Conservation (phyloP, 306 rosid species). For the Rosa chinensis region DNA sequence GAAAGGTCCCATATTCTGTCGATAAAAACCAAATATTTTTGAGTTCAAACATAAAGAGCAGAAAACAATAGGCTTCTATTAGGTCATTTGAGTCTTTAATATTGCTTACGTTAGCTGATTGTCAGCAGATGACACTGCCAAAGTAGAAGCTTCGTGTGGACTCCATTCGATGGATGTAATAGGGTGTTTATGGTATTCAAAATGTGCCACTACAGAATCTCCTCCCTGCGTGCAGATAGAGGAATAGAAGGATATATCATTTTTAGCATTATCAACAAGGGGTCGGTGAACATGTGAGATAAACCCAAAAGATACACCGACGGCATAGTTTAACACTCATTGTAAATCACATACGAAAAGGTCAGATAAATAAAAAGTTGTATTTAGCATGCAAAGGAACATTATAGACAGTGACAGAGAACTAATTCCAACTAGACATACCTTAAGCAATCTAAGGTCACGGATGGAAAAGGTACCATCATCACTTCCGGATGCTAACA, state of each 20-base stretch:
- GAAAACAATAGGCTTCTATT: neutral
- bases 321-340: neutral
- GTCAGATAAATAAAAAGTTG: neutral
- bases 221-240: conserved; percentile 50
- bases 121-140: conserved; percentile 88
- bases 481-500: conserved; percentile 98
- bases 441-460: conserved; percentile 87
- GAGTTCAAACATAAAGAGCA: neutral
- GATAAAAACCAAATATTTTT: conserved; percentile 16
- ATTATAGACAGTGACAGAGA: neutral
- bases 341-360: neutral
- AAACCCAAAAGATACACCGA: neutral
- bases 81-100: neutral
- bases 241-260: conserved; percentile 7
- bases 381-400: neutral
- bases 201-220: conserved; percentile 84
- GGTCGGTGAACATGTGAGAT: too few relatives aligned
- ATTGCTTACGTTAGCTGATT: conserved; percentile 88
- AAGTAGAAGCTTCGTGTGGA: conserved; percentile 87
- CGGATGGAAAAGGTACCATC: conserved; percentile 94
- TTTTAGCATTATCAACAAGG: neutral
- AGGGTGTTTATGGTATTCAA: conserved; percentile 81
- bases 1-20: conserved; percentile 97
- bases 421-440: conserved; percentile 21
- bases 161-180: conserved; percentile 97